Evolutionary conservation across 2,329 filamentous ascomycete species (phyloP).

Genomic region (Scleromitrula shiraiana): DNA sequence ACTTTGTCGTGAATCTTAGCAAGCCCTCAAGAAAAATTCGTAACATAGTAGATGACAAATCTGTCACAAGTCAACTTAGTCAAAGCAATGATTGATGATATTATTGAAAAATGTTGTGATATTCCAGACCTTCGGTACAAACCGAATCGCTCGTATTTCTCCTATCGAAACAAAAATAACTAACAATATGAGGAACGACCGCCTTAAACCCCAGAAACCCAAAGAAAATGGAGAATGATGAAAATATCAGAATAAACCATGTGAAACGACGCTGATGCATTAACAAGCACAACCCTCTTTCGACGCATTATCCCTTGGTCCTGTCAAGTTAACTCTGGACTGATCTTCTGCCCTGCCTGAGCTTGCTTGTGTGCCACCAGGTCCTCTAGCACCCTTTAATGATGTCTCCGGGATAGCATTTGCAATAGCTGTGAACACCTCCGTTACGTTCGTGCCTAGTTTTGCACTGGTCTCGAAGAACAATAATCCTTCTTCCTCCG

Average conservation of each 20-base stretch:
- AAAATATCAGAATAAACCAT: constrained; percentile 13
- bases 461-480: constrained; percentile 99
- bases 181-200: constrained; percentile 17
- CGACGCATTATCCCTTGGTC: constrained; percentile 61
- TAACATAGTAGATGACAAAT: background rate
- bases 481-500: constrained; percentile 84
- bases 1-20: background rate
- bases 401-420: constrained; percentile 97
- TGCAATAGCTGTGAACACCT: constrained; percentile 96
- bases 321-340: constrained; percentile 72
- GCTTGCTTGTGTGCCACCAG: constrained; percentile 47
- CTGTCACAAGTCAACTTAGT: background rate
- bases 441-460: constrained; percentile 86
- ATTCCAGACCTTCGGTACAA: background rate
- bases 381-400: constrained; percentile 78
- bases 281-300: constrained; percentile 92
- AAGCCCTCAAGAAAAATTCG: background rate
- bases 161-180: constrained; percentile 18
- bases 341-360: constrained; percentile 58
- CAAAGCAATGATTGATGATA: background rate
- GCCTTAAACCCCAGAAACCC: constrained; percentile 16
- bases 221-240: constrained; percentile 11
- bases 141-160: constrained; percentile 17
- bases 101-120: background rate
- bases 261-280: constrained; percentile 14